Base-by-base conservation (phyloP, 163 green algal species). In the Coccomyxa subellipsoidea region DNA sequence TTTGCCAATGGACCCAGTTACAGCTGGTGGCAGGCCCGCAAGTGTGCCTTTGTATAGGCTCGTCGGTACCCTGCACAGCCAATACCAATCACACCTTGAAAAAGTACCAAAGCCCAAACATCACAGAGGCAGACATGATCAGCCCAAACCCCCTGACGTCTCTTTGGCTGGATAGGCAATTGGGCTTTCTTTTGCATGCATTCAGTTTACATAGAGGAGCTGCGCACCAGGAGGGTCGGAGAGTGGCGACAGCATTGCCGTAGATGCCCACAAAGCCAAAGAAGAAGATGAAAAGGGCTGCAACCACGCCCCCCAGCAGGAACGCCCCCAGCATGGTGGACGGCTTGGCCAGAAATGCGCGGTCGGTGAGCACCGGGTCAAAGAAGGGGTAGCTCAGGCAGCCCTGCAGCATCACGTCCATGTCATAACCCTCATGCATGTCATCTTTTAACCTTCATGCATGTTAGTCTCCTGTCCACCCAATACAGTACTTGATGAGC, bases 291-390 rank as follows among this genome's bases (percentile, higher is more conserved):
- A 86, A 86, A 10, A 70, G 3, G 0, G 38, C 83, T 25, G 83
- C 80, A n/a, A 84, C 38, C 1, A 78, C 1, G 36, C 78, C 83
- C 37, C 78, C 83, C 38, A 86, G 54, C 7, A 78, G 40, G 78
- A 86, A 86, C 29, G 72, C 73, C 38, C 79, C 34, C 40, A 87
- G 73, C 83, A 87, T 87, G 38, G 79, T 83, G 0, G 27, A 40
- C 10, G 83, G 83, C 7, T 76, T 54, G 23, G 83, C 66, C 75
- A 87, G 73, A 75, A 87, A 87, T 27, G 83, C 83, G 6, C 83
- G 69, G 38, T 87, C 83, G 29, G 83, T 87, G 69, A 87, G 40
- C 38, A 87, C 83, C 6, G 83, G 79, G 23, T 86, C 83, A 75
- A 86, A 86, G 72, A 86, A 86, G 18, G 78, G 78, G 38, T 86